These are phyloP conservation scores for Yamadazyma diospyri DNA, from an alignment of 1,139 yeast species.

Conservation along the genomic window DNA sequence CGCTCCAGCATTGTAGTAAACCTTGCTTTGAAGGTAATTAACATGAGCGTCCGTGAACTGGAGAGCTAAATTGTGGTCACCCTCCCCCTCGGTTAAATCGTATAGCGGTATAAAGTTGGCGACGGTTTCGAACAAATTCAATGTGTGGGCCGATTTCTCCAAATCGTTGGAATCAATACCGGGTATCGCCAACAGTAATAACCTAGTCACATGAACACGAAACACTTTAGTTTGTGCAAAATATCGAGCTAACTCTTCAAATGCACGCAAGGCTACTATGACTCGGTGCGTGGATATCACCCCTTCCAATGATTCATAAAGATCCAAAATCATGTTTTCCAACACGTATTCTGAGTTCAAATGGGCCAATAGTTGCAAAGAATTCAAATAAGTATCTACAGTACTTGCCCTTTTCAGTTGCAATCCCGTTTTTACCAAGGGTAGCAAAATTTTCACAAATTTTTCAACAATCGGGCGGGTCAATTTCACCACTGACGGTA, in stretches of 20 bases:
- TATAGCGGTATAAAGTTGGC: conserved; percentile 72
- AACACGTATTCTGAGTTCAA: conserved; percentile 60
- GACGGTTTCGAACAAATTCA: conserved; percentile 68
- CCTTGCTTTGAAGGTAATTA: conserved; percentile 40
- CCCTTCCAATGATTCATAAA: conserved; percentile 80
- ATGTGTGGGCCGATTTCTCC: conserved; percentile 64
- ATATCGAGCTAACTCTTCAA: conserved; percentile 64
- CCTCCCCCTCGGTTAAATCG: conserved; percentile 43
- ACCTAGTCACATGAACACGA: conserved; percentile 75
- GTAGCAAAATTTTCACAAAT: conserved; percentile 57
- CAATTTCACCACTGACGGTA: conserved; percentile 49
- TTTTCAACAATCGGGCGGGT: conserved; percentile 36
- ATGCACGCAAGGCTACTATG: conserved; percentile 64
- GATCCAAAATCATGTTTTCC: conserved; percentile 65
- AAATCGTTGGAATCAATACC: conserved; percentile 91
- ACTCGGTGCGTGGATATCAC: conserved; percentile 84
- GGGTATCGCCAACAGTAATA: conserved; percentile 66
- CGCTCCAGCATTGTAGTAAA: conserved; percentile 17
- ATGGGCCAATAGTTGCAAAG: conserved; percentile 63
- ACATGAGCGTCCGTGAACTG: conserved; percentile 70
- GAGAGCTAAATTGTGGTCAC: conserved; percentile 59
- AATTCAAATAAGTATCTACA: conserved; percentile 56
- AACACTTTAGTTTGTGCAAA: conserved; percentile 64
- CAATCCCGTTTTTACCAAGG: conserved; percentile 66
- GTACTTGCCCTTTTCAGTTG: conserved; percentile 68